Evolutionary conservation across 2,329 filamentous ascomycete genomes (phyloP).

Genomic region (Fusarium guadeloupense): DNA sequence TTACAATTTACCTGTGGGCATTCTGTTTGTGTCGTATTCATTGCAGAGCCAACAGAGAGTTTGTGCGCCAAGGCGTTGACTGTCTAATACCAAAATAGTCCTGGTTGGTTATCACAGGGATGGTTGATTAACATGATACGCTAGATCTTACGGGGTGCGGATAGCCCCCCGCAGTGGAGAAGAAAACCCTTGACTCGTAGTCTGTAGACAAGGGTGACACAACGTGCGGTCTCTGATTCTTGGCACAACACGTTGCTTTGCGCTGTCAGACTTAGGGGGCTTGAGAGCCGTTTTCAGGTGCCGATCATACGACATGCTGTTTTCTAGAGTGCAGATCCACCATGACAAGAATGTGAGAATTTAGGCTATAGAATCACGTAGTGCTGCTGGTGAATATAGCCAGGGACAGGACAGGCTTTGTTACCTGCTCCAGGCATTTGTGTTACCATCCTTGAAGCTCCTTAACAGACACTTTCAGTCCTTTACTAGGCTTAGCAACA

Average conservation of each 20-base stretch:
- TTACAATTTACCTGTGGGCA: no score
- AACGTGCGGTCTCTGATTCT: background rate
- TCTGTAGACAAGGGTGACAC: background rate
- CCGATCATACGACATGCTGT: no score
- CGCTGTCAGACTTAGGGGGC: no score
- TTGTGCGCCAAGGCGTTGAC: background rate
- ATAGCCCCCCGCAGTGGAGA: background rate
- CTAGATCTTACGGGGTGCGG: conserved; percentile 19
- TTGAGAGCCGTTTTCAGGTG: no score
- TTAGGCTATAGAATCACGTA: no score
- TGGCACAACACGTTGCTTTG: no score
- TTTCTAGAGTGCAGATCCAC: no score
- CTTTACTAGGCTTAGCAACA: conserved; percentile 28
- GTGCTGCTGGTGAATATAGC: no score
- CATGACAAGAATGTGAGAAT: no score
- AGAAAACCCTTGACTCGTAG: background rate
- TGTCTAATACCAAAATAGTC: background rate
- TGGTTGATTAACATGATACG: background rate
- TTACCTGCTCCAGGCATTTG: background rate
- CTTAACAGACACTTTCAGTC: conserved; percentile 10
- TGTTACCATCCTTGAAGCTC: conserved; percentile 22
- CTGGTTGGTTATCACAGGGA: background rate
- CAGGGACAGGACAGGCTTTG: background rate
- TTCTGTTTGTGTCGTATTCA: background rate
- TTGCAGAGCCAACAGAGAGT: background rate